Evolutionary conservation across 108 stramenopile species (phyloP).

Genomic region (Fistulifera solaris): DNA sequence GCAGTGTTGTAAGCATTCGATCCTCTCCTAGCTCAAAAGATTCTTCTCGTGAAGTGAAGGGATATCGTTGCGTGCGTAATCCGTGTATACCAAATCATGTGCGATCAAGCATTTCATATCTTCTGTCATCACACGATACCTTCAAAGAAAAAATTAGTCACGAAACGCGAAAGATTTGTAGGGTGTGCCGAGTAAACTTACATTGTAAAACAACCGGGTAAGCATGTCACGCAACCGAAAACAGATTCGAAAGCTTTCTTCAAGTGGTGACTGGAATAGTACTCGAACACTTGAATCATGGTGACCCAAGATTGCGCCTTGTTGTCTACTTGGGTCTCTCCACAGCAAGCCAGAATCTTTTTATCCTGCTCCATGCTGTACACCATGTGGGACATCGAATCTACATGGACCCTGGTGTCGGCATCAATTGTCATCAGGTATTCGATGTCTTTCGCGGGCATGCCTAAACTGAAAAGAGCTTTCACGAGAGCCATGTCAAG

Average conservation of each 20-base stretch:
- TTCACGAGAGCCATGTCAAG: slow-evolving; percentile 37
- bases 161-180: no score
- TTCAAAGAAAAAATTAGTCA: no score
- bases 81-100: slow-evolving; percentile 28
- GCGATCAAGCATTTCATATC: slow-evolving; percentile 24
- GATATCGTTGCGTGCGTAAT: slow-evolving; percentile 46
- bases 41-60: slow-evolving; percentile 50
- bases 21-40: slow-evolving; percentile 48
- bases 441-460: slow-evolving; percentile 41
- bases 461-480: slow-evolving; percentile 31
- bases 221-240: slow-evolving; percentile 50
- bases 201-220: slow-evolving; percentile 57
- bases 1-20: slow-evolving; percentile 59
- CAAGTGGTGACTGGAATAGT: slow-evolving; percentile 50
- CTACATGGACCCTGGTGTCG: slow-evolving; percentile 37
- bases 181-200: slow-evolving; percentile 5
- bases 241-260: slow-evolving; percentile 51
- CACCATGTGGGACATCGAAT: slow-evolving; percentile 42
- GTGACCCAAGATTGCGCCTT: slow-evolving; percentile 45
- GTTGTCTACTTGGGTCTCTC: slow-evolving; percentile 56
- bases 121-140: slow-evolving; percentile 1
- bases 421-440: slow-evolving; percentile 49
- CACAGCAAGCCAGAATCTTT: slow-evolving; percentile 38
- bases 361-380: slow-evolving; percentile 37
- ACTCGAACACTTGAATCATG: slow-evolving; percentile 55